These are phyloP conservation scores for Macadamia tetraphylla DNA, from an alignment of 164 flowering plant genomes.

Conservation along the genomic window DNA sequence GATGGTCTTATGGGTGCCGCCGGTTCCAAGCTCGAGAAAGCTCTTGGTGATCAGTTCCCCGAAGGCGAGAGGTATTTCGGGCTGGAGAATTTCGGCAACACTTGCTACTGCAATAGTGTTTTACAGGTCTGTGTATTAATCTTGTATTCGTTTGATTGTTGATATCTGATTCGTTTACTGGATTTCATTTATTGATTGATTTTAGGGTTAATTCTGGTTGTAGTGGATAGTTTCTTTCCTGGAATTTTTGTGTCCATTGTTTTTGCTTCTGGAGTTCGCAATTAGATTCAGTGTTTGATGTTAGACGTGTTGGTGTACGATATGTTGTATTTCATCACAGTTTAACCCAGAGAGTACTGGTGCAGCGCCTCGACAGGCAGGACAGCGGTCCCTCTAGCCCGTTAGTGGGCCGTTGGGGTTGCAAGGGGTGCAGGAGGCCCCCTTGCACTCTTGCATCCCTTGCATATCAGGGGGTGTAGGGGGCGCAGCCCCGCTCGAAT, in stretches of 20 bases:
- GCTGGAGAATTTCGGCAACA: constrained; percentile 94
- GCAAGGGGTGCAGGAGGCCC: too few species aligned
- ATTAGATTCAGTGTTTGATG: neutral
- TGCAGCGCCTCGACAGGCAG: too few species aligned
- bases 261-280: too few species aligned
- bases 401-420: too few species aligned
- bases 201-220: neutral
- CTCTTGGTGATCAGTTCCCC: constrained; percentile 96
- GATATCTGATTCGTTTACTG: neutral
- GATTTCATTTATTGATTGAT: neutral
- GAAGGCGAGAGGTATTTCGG: constrained; percentile 98
- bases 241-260: neutral
- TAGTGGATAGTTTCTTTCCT: too few species aligned
- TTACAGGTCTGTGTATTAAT: constrained; percentile 56
- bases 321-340: too few species aligned
- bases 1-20: constrained; percentile 71
- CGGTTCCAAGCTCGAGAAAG: constrained; percentile 95
- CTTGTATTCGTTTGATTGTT: neutral
- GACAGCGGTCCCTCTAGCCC: too few species aligned
- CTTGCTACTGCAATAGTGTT: constrained; percentile 96
- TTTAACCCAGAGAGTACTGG: too few species aligned
- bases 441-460: too few species aligned
- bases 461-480: too few species aligned
- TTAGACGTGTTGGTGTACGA: too few species aligned
- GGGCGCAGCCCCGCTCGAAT: too few species aligned